Evolutionary conservation across 1,139 yeast genomes (phyloP), one percentile per base, ranked within the genome.

Genomic region (Diutina scorzettiae): DNA sequence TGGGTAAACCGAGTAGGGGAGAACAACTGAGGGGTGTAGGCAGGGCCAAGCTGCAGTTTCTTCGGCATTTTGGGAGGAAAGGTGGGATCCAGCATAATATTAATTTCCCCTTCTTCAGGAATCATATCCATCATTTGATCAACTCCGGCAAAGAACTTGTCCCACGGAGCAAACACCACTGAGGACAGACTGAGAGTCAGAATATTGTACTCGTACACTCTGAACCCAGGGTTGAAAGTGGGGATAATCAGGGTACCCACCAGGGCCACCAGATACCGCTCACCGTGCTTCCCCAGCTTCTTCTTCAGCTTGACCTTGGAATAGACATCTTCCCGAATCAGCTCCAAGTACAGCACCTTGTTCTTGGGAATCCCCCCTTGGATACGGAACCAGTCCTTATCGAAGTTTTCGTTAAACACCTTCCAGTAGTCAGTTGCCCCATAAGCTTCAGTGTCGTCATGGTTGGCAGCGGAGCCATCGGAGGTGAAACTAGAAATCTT

Each of bases 201-300:
- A 40, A 73, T 72, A 54, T 85, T 84, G 55, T 85, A 85, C 55
- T 85, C 95, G 91, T 93, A 85, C 1, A 85, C 79, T 47, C 95
- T 64, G 45, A 85, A 56, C 2, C 89, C 85, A 3, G 95, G 89
- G 50, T 82, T 82, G 59, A 79, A 85, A 0, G 94, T 85, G 2
- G 95, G 95, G 5, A 85, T 75, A n/a, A 85, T 76, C 46, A 89
- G 80, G 0, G 89, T 78, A 2, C 78, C 69, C 18, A 85, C 77
- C 53, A 78, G 82, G 0, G 81, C 79, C 44, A 85, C 64, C 1
- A 85, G 67, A 53, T 82, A 84, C 41, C 89, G 63, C 49, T 80
- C 82, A 23, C 69, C 66, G 40, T 57, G 45, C 1, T 52, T 49
- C 12, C 84, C 79, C 19, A 71, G 55, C 44, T 70, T 68, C 43